phyloP scores from a whole-genome alignment of 345 rosid species.

The Dovyalis caffra region DNA sequence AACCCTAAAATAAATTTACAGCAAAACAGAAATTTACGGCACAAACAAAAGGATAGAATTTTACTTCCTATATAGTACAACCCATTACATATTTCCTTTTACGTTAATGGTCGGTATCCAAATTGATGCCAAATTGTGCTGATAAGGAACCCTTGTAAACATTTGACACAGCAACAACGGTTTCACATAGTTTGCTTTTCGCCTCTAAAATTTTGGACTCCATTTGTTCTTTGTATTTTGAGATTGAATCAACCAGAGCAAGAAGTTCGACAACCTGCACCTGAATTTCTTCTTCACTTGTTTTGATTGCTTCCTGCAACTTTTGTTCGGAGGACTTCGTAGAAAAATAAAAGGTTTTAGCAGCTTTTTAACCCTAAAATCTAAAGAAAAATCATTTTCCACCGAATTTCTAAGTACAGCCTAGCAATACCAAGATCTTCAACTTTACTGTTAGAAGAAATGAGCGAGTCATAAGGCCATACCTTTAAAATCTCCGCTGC shows the following conservation, averaged over 20 bases:
- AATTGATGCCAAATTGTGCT: conserved; percentile 16
- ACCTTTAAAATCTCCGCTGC: conserved; percentile 69
- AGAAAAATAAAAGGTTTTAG: background rate
- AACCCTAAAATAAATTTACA: background rate
- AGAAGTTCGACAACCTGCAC: conserved; percentile 51
- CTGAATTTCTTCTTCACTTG: conserved; percentile 62
- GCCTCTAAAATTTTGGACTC: conserved; percentile 54
- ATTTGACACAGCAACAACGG: conserved; percentile 45
- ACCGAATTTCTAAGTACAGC: background rate
- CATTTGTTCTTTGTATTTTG: conserved; percentile 61
- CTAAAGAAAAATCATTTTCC: background rate
- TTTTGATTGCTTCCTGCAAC: conserved; percentile 57
- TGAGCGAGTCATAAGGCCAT: conserved; percentile 5
- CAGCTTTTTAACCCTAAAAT: background rate
- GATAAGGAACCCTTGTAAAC: conserved; percentile 41
- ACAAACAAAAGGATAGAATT: background rate
- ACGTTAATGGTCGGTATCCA: background rate
- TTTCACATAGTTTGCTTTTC: conserved; percentile 48
- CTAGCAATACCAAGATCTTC: background rate
- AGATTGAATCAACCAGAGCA: conserved; percentile 54
- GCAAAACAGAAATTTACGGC: conserved; percentile 3
- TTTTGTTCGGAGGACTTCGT: conserved; percentile 40
- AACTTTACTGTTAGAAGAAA: background rate
- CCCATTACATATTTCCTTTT: background rate
- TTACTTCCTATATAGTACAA: background rate